Evolutionary conservation across 768 basidiomycete genomes (phyloP).

Genomic region (Rhodosporidiobolus odoratus): DNA sequence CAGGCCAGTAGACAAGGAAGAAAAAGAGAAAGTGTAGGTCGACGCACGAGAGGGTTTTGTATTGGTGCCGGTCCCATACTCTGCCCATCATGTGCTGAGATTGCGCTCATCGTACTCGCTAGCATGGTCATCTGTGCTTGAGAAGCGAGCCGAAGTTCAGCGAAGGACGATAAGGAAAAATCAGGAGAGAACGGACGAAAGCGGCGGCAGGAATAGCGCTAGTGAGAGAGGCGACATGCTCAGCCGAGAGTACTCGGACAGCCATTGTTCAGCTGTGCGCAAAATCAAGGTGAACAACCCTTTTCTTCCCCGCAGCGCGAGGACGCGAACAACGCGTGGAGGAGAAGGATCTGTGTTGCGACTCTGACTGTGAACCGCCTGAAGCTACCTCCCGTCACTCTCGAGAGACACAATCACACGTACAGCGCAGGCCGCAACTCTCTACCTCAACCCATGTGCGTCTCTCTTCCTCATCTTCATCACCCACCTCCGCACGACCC

Average conservation of each 20-base stretch:
- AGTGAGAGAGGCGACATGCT: constrained; percentile 10
- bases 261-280: constrained; percentile 7
- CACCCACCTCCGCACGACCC: neutral
- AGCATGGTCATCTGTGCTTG: constrained; percentile 21
- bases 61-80: neutral
- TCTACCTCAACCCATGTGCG: neutral
- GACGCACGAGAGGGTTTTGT: constrained; percentile 32
- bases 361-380: neutral
- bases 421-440: neutral
- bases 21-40: too few species aligned
- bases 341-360: neutral
- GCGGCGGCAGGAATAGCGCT: neutral
- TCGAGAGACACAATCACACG: neutral
- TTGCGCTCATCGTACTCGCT: constrained; percentile 22
- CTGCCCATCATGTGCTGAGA: neutral
- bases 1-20: neutral
- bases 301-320: too few species aligned
- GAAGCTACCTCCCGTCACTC: neutral
- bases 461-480: neutral
- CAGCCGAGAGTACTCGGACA: constrained; percentile 9
- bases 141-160: neutral
- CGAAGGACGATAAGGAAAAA: neutral
- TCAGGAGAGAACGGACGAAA: constrained; percentile 10
- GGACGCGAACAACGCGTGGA: too few species aligned
- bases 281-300: too few species aligned